Evolutionary conservation across 306 rosid species (phyloP).

Genomic region (Trifolium dubium): DNA sequence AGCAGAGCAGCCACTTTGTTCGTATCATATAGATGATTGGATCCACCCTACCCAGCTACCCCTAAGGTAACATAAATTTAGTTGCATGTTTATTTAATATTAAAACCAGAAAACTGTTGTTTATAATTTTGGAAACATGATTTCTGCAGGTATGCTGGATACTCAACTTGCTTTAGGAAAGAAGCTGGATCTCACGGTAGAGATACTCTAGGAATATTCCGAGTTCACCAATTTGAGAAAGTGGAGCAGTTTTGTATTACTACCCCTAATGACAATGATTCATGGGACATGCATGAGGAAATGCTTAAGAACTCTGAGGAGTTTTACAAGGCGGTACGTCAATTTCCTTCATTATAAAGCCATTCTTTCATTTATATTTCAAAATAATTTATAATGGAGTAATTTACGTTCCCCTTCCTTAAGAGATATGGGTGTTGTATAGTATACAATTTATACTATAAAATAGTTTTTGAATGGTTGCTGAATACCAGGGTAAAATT

Average conservation of each 20-base stretch:
- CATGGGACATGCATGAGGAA: constrained; percentile 97
- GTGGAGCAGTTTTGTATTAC: constrained; percentile 94
- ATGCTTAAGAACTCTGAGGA: constrained; percentile 93
- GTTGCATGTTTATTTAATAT: neutral
- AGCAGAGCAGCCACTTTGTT: constrained; percentile 93
- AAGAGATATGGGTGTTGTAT: neutral
- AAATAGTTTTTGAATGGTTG: neutral
- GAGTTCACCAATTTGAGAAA: constrained; percentile 97
- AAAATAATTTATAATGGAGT: neutral
- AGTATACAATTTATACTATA: neutral
- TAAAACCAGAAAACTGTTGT: constrained; percentile 21
- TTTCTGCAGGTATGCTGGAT: constrained; percentile 82
- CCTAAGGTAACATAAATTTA: constrained; percentile 58
- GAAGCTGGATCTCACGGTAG: constrained; percentile 99
- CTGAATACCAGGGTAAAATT: constrained; percentile 15
- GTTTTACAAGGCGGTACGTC: constrained; percentile 69
- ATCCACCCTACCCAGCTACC: constrained; percentile 95
- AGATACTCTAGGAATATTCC: constrained; percentile 90
- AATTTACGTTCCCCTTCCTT: neutral
- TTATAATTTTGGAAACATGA: constrained; percentile 17
- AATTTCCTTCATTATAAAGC: neutral
- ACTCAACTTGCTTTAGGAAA: constrained; percentile 95
- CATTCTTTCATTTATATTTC: neutral
- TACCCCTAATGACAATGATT: constrained; percentile 77
- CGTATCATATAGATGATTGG: constrained; percentile 92